Base-by-base conservation (phyloP, 345 rosid genomes). In the Lumnitzera littorea region DNA sequence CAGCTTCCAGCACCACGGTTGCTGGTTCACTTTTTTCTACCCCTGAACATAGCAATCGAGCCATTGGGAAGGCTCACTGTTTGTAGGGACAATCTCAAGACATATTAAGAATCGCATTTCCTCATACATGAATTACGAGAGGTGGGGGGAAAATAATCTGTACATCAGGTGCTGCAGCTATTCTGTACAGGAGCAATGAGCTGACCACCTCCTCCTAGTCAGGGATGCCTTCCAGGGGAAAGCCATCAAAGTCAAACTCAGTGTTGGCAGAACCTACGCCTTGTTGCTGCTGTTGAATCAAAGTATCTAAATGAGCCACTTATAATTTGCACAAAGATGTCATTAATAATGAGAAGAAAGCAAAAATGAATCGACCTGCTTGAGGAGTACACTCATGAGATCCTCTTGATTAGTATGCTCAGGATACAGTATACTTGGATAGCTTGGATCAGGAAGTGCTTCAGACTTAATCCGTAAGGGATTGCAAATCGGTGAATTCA, bases 381-480 rank as follows among this genome's bases (percentile, higher is more conserved):
- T 84, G 70, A 90, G 84, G 69, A 94, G 78, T 29, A 84, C 89
- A 50, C 80, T 84, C 96, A 86, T 86, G 74, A 94, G 96, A 78
- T 88, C 97, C 36, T 88, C 99, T 74, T 90, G 89, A 67, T 73
- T 76, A 48, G 76, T 84, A 55, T 76, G 89, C 15, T 86, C 91
- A 2, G 75, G 64, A 57, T 80, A 86, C 66, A 82, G 67, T 62
- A 73, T 20, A 23, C 79, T 58, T 24, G 62, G 78, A 58, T 48
- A 50, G 72, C 67, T 48, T 9, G 82, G 36, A 62, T 84, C 96
- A 23, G 77, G 59, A 53, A 85, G 60, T 55, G 74, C 68, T 73
- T 94, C 99, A 24, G 89, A 64, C 71, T 94, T 90, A 50, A 88
- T 72, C 53, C 84, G 77, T 69, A 84, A 78, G 0, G 83, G 61